phyloP scores from a whole-genome alignment of 140 eudicot species.

The Bidens hawaiensis region DNA sequence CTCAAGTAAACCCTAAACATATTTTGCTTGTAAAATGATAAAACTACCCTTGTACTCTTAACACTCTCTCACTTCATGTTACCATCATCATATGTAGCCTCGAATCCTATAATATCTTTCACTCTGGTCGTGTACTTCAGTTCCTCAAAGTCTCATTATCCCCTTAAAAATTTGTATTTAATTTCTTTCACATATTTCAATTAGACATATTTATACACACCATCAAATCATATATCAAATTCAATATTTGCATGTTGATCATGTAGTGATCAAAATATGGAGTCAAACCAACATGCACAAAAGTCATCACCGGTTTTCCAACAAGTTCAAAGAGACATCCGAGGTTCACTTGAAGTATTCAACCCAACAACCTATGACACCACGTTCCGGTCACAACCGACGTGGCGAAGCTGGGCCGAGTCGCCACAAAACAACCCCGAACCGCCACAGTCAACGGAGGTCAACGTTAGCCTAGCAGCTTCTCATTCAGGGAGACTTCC shows the following conservation, averaged over 20 bases:
- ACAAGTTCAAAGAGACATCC: slow-evolving; percentile 64
- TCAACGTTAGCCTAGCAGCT: slow-evolving; percentile 10
- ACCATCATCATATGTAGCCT: slow-evolving; percentile 23
- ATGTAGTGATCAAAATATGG: slow-evolving; percentile 41
- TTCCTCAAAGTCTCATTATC: slow-evolving; percentile 9
- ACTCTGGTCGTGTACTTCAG: slow-evolving; percentile 16
- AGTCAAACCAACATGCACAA: slow-evolving; percentile 18
- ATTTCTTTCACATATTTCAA: neutral
- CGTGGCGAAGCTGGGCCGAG: slow-evolving; percentile 52
- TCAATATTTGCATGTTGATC: slow-evolving; percentile 18
- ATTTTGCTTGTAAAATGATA: neutral
- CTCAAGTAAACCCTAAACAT: slow-evolving; percentile 15
- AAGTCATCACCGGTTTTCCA: slow-evolving; percentile 28
- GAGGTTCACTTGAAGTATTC: slow-evolving; percentile 95
- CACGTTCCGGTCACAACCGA: slow-evolving; percentile 40
- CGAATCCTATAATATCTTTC: slow-evolving; percentile 23
- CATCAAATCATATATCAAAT: neutral
- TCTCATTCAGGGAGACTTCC: slow-evolving; percentile 34
- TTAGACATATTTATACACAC: neutral
- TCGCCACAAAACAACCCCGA: slow-evolving; percentile 27
- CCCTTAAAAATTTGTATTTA: neutral
- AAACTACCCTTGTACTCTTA: neutral
- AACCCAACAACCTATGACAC: slow-evolving; percentile 57
- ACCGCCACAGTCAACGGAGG: slow-evolving; percentile 8
- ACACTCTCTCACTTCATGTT: neutral